Base-by-base conservation (phyloP, 805 yeast genomes). In the Teunomyces kruisii region DNA sequence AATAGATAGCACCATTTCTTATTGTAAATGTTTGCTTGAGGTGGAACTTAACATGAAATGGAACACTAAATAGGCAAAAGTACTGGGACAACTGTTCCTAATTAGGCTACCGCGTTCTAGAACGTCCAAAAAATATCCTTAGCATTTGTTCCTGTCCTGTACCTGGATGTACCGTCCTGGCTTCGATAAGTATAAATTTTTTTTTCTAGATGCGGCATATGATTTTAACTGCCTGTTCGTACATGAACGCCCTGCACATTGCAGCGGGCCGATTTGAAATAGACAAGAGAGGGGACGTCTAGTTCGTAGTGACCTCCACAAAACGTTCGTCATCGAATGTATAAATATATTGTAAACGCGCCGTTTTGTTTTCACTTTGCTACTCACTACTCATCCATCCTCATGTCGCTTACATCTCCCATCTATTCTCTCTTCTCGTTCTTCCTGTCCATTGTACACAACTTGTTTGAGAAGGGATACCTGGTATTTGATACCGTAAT, bases 401-500 rank as follows among this genome's bases (percentile, higher is more conserved):
- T 9, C 30, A 36, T 27, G 38, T 35, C 28, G 7, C 28, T 35
- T 19, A 22, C 13, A 3, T 26, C 43, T 14, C 43, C 51, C 9
- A 9, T 45, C 27, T 38, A 50, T 14, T 31, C 39, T 4, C 9
- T 44, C n/a, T 32, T 39, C n/a, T 37, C 49, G 10, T 31, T 38
- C 17, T 15, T 47, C 19, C 28, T 37, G n/a, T 22, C 46, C 8
- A 39, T 46, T 16, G 15, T 45, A 9, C 17, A 38, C 14, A 29
- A 35, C 19, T 14, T 42, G 14, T 36, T 43, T 16, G 48, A 51
- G 38, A 48, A 43, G 27, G 39, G 35, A 9, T 38, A 36, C 33
- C 19, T 42, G 44, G 16, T 47, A 16, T 35, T 51, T 28, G 53
- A 51, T 44, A 44, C 46, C 15, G 24, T 44, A 19, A 49, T 50